Evolutionary conservation across 495 filamentous ascomycete species (phyloP), one percentile per base, ranked within the genome.

Genomic region (Penicillium waksmanii): DNA sequence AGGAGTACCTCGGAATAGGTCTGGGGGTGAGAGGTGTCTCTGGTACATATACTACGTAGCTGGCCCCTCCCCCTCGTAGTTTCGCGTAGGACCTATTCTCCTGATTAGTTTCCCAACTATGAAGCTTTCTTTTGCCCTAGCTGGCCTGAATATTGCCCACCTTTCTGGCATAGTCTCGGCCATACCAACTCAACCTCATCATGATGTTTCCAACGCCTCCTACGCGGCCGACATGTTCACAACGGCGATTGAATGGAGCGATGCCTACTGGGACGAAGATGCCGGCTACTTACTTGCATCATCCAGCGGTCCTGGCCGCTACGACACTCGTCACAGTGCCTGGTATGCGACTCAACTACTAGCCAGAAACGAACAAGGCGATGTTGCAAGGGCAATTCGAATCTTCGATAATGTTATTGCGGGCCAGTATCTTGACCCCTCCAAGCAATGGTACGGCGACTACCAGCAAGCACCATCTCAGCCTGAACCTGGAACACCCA

Each of bases 331-430:
- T 19, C 68, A 68, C 27, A 69, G 66, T 0, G 71, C 69, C 3
- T 77, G 76, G 76, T 77, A 79, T 67, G 68, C 73, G 0, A 63
- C 72, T 15, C 73, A 74, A 15, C 51, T 79, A 23, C 62, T 79
- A 13, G 70, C 72, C 9, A 64, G 76, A n/a, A 77, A 79, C 51
- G 57, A 62, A 2, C 66, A 57, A 9, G 64, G 53, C 15, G 76
- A 79, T 61, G 70, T 72, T 43, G 60, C 63, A 5, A 63, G 72
- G 51, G 75, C 76, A 0, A 19, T 76, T 19, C 68, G 68, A 5
- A 79, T 77, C 31, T 58, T 77, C 33, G 64, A 66, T 56, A 77
- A 77, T 57, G 68, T 77, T 44, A 77, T 77, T 38, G 57, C 62
- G 4, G 72, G 61, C 2, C 76, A 79, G 43, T 72, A 70, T 23